These are phyloP conservation scores for Rhododendron mucronatum DNA, from an alignment of 148 eudicot species.

Conservation along the genomic window DNA sequence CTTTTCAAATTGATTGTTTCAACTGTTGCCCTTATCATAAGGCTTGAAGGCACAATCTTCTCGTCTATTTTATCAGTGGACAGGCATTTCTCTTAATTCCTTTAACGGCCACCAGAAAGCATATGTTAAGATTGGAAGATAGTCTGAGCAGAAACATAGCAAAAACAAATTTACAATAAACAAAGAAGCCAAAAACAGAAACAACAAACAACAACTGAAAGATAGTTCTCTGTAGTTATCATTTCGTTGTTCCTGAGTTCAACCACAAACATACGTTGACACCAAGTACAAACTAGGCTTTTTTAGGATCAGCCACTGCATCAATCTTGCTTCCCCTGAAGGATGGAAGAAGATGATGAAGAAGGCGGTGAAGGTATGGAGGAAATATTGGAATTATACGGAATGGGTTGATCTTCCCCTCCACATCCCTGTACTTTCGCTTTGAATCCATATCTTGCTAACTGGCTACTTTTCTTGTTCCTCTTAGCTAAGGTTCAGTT, in stretches of 20 bases:
- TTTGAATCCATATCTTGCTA: too few species aligned
- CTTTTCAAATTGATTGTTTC: not conserved
- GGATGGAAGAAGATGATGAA: too few species aligned
- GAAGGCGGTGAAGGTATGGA: too few species aligned
- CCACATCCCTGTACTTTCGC: too few species aligned
- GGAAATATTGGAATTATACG: too few species aligned
- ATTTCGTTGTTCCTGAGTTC: not conserved
- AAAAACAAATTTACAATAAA: not conserved
- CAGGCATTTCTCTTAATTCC: not conserved
- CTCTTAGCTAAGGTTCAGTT: too few species aligned
- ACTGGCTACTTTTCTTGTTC: too few species aligned
- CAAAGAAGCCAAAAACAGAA: not conserved
- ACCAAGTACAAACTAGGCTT: not conserved
- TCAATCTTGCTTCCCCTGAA: not conserved
- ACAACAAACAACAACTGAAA: not conserved
- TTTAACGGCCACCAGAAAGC: not conserved
- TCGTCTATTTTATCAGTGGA: not conserved
- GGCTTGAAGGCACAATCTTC: not conserved
- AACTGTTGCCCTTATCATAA: not conserved
- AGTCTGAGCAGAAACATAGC: not conserved
- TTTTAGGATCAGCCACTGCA: not conserved
- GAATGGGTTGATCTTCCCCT: too few species aligned
- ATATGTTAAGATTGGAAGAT: not conserved
- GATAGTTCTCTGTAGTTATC: not conserved
- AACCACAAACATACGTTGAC: not conserved